Conservation (phyloP, 768 basidiomycete genomes). For the Pleurotus platypus region DNA sequence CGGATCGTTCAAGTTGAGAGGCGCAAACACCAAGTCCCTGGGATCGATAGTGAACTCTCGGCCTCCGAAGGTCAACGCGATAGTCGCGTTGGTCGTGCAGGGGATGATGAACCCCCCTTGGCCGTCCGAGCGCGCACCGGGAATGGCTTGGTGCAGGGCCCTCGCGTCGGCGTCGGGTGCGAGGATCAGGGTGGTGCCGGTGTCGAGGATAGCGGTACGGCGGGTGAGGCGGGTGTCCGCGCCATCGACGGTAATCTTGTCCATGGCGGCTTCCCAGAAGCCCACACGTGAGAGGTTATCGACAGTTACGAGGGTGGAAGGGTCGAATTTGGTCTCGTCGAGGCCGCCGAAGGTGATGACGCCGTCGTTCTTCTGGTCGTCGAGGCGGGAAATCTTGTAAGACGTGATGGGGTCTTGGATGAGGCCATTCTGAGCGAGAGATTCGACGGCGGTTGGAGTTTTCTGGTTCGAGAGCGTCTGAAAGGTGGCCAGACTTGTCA, state of each 20-base stretch:
- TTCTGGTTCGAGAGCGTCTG: constrained; percentile 64
- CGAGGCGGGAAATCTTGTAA: constrained; percentile 75
- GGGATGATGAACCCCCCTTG: constrained; percentile 52
- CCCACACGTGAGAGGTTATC: constrained; percentile 62
- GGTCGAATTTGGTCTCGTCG: constrained; percentile 66
- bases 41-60: constrained; percentile 55
- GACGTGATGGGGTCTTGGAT: constrained; percentile 67
- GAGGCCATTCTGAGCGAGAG: constrained; percentile 53
- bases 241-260: constrained; percentile 57
- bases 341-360: constrained; percentile 78
- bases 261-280: constrained; percentile 79
- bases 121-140: constrained; percentile 36
- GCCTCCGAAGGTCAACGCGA: constrained; percentile 47
- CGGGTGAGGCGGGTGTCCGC: constrained; percentile 43
- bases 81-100: constrained; percentile 36
- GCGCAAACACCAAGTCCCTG: constrained; percentile 57
- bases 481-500: background rate
- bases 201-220: constrained; percentile 74
- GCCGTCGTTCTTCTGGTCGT: constrained; percentile 70
- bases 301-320: constrained; percentile 52
- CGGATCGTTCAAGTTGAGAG: constrained; percentile 44
- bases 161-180: constrained; percentile 35
- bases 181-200: constrained; percentile 53
- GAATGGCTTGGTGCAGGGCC: constrained; percentile 39
- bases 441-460: constrained; percentile 67